phyloP scores from a whole-genome alignment of 176 grass and related monocot species.

The Hordeum vulgare region MorexV3_pseudomolecules_assembly NC_058521.1:13876604-13877103 shows the following conservation, averaged over 20 bases:
- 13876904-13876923: not conserved
- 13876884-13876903: constrained; percentile 43
- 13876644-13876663: not conserved
- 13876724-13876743: not conserved
- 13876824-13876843: constrained; percentile 68
- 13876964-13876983: not conserved
- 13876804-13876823: not conserved
- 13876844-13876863: constrained; percentile 64
- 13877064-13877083: not conserved
- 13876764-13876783: not conserved
- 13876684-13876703: constrained; percentile 44
- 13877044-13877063: not conserved
- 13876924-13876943: not conserved
- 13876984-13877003: not conserved
- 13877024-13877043: not conserved
- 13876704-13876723: constrained; percentile 45
- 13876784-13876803: not conserved
- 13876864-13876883: constrained; percentile 56
- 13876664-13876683: not conserved
- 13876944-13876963: no score
- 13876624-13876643: not conserved
- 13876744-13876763: not conserved
- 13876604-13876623: not conserved
- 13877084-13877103: not conserved
- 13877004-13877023: not conserved